phyloP scores from a whole-genome alignment of 768 basidiomycete genomes.

The Podaxis sp. region DNA sequence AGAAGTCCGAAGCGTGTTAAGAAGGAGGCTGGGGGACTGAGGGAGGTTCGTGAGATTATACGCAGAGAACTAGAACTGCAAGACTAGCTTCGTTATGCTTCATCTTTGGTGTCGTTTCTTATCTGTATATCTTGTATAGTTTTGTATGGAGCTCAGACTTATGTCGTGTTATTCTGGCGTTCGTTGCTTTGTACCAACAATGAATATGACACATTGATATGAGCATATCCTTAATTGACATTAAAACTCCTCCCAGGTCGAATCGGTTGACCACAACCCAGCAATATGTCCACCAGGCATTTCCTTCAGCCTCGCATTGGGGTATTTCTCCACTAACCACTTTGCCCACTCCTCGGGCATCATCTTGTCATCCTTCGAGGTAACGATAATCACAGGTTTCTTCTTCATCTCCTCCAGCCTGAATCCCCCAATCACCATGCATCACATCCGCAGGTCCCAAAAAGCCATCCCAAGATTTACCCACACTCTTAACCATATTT shows the following conservation, averaged over 20 bases:
- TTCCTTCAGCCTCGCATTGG: slow-evolving; percentile 34
- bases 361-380: slow-evolving; percentile 38
- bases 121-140: not conserved
- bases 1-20: slow-evolving; percentile 73
- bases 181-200: slow-evolving; percentile 14
- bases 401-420: slow-evolving; percentile 36
- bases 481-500: slow-evolving; percentile 43
- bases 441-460: slow-evolving; percentile 34
- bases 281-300: slow-evolving; percentile 49
- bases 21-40: slow-evolving; percentile 65
- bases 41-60: slow-evolving; percentile 80
- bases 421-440: slow-evolving; percentile 53
- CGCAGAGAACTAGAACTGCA: slow-evolving; percentile 71
- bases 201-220: not conserved
- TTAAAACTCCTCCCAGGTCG: slow-evolving; percentile 34
- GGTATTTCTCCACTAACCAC: slow-evolving; percentile 45
- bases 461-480: slow-evolving; percentile 49
- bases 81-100: slow-evolving; percentile 40
- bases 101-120: slow-evolving; percentile 21
- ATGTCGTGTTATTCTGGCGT: not conserved
- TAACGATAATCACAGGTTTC: slow-evolving; percentile 43
- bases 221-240: slow-evolving; percentile 12
- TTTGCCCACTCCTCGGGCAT: slow-evolving; percentile 38
- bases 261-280: slow-evolving; percentile 38
- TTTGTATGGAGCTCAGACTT: slow-evolving; percentile 12